Conservation (phyloP, 2,329 filamentous ascomycete genomes). For the Monilinia laxa region DNA sequence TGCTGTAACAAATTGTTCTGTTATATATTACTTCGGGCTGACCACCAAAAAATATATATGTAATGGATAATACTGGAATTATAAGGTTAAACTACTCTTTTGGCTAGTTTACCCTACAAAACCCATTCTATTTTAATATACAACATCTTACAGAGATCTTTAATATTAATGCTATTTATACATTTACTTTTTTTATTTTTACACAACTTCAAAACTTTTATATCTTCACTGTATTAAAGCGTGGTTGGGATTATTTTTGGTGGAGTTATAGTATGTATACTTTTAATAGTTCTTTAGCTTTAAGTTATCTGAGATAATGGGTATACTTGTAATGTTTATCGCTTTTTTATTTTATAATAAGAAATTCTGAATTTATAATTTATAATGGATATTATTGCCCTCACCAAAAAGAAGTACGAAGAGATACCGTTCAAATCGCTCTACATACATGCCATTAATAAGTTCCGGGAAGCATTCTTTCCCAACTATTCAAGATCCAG, state of each 20-base stretch:
- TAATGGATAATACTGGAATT: slow-evolving; percentile 59
- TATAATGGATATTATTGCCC: neutral
- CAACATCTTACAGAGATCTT: slow-evolving; percentile 47
- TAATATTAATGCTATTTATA: slow-evolving; percentile 52
- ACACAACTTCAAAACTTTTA: slow-evolving; percentile 58
- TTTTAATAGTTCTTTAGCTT: slow-evolving; percentile 35
- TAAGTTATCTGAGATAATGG: slow-evolving; percentile 17
- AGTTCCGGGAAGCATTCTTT: slow-evolving; percentile 50
- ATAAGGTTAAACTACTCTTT: slow-evolving; percentile 52
- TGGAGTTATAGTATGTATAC: slow-evolving; percentile 56
- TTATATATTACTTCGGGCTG: slow-evolving; percentile 60
- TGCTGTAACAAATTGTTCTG: slow-evolving; percentile 56
- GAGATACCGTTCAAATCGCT: slow-evolving; percentile 42
- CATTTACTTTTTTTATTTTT: slow-evolving; percentile 54
- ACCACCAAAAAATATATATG: slow-evolving; percentile 56
- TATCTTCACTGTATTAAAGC: slow-evolving; percentile 47
- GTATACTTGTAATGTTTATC: slow-evolving; percentile 7
- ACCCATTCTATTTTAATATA: slow-evolving; percentile 58
- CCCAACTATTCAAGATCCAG: neutral
- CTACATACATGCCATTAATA: slow-evolving; percentile 57
- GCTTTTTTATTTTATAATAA: neutral
- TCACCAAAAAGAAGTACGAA: neutral
- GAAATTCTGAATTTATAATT: neutral
- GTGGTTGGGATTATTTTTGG: slow-evolving; percentile 52
- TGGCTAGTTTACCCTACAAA: slow-evolving; percentile 51